phyloP scores from a whole-genome alignment of 2,329 filamentous ascomycete species.

The Hirsutella minnesotensis region DNA sequence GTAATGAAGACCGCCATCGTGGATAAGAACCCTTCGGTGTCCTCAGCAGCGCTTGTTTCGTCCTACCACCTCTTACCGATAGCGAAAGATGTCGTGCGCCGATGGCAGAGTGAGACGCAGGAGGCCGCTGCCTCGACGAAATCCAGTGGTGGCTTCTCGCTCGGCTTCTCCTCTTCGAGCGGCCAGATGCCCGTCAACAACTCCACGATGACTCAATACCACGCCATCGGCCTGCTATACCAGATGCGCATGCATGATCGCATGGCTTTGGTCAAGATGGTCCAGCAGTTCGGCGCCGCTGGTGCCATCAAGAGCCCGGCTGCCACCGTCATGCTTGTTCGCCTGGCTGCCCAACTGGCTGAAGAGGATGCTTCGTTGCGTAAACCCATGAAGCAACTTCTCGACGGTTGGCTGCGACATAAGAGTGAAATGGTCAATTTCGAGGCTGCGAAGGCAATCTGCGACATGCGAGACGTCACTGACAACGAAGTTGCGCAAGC shows the following conservation, averaged over 20 bases:
- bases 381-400: constrained; percentile 92
- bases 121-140: constrained; percentile 88
- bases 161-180: constrained; percentile 79
- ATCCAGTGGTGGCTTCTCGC: constrained; percentile 77
- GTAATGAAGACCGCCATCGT: constrained; percentile 99
- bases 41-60: constrained; percentile 88
- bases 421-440: constrained; percentile 99
- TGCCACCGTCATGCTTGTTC: constrained; percentile 82
- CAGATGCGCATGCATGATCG: constrained; percentile 96
- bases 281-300: constrained; percentile 91
- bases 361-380: constrained; percentile 83
- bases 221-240: constrained; percentile 92
- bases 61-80: constrained; percentile 97
- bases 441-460: constrained; percentile 95
- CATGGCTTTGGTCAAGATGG: constrained; percentile 99
- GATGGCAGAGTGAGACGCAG: constrained; percentile 98
- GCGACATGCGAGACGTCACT: constrained; percentile 84
- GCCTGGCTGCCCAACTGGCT: constrained; percentile 83
- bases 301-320: constrained; percentile 93
- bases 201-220: constrained; percentile 97
- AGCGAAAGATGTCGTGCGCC: constrained; percentile 84
- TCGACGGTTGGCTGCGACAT: constrained; percentile 93
- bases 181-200: constrained; percentile 71
- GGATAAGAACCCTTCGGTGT: constrained; percentile 96
- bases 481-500: constrained; percentile 86